Evolutionary conservation across 2,329 filamentous ascomycete genomes (phyloP).

Genomic region (Orbilia oligospora): DNA sequence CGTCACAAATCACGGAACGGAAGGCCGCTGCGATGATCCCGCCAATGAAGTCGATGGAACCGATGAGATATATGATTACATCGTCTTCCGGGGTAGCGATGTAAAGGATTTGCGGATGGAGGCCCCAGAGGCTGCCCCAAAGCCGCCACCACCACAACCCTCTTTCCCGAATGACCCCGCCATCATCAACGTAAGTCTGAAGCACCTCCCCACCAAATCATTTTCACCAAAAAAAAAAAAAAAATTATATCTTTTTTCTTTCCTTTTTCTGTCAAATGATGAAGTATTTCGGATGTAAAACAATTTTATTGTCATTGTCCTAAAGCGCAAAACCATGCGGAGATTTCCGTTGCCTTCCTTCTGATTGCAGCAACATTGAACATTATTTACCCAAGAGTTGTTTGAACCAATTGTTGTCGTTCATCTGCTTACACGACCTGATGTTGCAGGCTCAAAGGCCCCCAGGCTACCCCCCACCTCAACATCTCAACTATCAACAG

Average conservation of each 20-base stretch:
- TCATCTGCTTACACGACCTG: conserved; percentile 63
- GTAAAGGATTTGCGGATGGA: conserved; percentile 98
- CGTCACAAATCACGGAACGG: conserved; percentile 93
- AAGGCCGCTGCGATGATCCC: conserved; percentile 84
- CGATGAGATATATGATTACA: conserved; percentile 95
- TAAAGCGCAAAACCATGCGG: conserved; percentile 79
- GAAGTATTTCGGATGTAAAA: conserved; percentile 80
- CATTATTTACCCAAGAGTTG: conserved; percentile 24
- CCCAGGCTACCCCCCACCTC: conserved; percentile 43
- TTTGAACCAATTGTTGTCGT: conserved; percentile 68
- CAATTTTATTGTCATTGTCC: conserved; percentile 69
- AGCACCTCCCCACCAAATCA: not conserved
- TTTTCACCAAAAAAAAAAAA: not conserved
- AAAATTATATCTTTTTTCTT: conserved; percentile 3
- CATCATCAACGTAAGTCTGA: conserved; percentile 89
- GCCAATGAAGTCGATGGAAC: conserved; percentile 87
- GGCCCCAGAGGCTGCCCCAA: conserved; percentile 79
- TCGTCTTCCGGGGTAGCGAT: conserved; percentile 97
- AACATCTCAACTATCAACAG: conserved; percentile 33
- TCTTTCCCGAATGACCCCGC: conserved; percentile 93
- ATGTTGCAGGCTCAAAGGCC: conserved; percentile 46
- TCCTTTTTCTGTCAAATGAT: conserved; percentile 70
- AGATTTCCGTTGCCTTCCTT: conserved; percentile 83
- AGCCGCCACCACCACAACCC: conserved; percentile 79
- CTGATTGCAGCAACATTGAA: conserved; percentile 69